Percentiles rank a stretch among this genome's conserved stretches.
Conservation (phyloP, 176 grass and related monocot genomes). For the Echinochloa phyllopogon region DNA sequence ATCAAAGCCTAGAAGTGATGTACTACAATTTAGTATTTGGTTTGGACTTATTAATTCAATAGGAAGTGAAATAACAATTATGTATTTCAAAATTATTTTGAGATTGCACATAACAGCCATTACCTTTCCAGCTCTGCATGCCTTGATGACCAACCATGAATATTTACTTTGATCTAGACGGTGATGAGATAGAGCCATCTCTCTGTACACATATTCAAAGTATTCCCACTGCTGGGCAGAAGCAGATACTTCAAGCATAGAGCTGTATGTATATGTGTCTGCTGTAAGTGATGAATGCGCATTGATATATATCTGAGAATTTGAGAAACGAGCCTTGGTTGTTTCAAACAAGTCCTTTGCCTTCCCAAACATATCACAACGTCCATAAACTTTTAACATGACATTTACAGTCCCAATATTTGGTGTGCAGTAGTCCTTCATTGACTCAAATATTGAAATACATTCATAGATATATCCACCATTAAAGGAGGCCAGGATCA, state of each 20-base stretch:
- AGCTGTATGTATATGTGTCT: slow-evolving; percentile 73
- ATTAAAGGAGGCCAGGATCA: slow-evolving; percentile 88
- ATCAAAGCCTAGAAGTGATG: neutral
- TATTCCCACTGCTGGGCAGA: slow-evolving; percentile 94
- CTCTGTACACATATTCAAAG: slow-evolving; percentile 93
- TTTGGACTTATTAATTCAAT: neutral
- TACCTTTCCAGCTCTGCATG: slow-evolving; percentile 91
- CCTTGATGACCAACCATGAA: slow-evolving; percentile 68
- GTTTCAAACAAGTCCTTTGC: slow-evolving; percentile 91
- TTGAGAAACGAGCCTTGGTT: slow-evolving; percentile 45
- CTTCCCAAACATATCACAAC: slow-evolving; percentile 84
- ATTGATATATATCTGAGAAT: slow-evolving; percentile 13
- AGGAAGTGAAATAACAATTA: neutral
- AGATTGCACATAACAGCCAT: slow-evolving; percentile 15
- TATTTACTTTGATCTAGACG: slow-evolving; percentile 78
- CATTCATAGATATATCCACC: slow-evolving; percentile 77
- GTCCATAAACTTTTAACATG: slow-evolving; percentile 87
- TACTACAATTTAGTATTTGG: neutral
- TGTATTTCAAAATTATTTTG: neutral
- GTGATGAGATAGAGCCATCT: slow-evolving; percentile 72
- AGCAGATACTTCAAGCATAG: slow-evolving; percentile 83
- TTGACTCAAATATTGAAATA: slow-evolving; percentile 86
- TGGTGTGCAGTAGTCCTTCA: slow-evolving; percentile 78
- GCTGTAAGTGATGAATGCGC: slow-evolving; percentile 53
- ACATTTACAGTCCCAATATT: slow-evolving; percentile 90